Evolutionary conservation across 2,329 filamentous ascomycete genomes (phyloP).

Genomic region (Aspergillus sp.): DNA sequence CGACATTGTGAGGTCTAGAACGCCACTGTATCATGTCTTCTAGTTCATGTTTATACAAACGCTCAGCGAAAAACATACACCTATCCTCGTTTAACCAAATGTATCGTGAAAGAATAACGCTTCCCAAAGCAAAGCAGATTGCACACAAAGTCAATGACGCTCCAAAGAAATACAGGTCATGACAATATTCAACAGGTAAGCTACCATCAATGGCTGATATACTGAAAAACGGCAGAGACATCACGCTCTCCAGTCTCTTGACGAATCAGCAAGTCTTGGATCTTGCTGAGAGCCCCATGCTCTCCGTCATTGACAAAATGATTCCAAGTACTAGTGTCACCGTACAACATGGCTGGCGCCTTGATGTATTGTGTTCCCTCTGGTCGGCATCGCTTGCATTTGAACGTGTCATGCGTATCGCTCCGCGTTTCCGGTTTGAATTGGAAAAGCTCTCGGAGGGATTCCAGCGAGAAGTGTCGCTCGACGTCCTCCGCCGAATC

Average conservation of each 20-base stretch:
- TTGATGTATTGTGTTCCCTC: constrained; percentile 87
- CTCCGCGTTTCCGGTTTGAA: constrained; percentile 81
- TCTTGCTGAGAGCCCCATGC: constrained; percentile 68
- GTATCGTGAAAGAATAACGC: background rate
- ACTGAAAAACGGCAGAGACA: constrained; percentile 96
- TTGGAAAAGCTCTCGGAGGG: constrained; percentile 88
- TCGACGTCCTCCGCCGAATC: constrained; percentile 97
- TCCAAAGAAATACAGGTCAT: background rate
- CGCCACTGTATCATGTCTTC: background rate
- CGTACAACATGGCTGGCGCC: constrained; percentile 91
- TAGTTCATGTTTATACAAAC: background rate
- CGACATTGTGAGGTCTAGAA: background rate
- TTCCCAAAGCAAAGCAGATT: background rate
- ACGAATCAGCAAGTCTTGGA: constrained; percentile 86
- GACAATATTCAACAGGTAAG: no score
- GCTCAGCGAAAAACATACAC: no score
- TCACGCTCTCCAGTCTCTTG: constrained; percentile 78
- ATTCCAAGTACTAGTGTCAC: constrained; percentile 99
- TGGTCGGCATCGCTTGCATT: constrained; percentile 90
- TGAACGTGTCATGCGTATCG: constrained; percentile 98
- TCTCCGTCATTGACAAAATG: constrained; percentile 82
- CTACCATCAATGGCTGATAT: constrained; percentile 78
- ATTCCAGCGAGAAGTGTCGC: constrained; percentile 90
- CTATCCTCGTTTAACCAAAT: no score
- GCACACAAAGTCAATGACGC: constrained; percentile 8